Evolutionary conservation across 257 asterid genomes (phyloP).

Genomic region (Forsythia suspensa): DNA sequence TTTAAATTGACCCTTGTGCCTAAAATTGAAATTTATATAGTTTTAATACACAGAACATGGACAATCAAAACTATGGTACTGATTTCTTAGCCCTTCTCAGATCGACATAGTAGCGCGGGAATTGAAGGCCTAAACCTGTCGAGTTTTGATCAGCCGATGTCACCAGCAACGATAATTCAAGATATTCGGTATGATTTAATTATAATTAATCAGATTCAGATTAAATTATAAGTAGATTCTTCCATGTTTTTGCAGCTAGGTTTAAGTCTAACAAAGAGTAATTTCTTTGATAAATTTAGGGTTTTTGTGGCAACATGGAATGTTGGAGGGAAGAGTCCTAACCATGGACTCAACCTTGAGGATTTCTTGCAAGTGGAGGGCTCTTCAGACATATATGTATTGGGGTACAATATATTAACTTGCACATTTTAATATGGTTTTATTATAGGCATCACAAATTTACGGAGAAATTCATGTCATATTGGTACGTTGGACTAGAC

Average conservation of each 20-base stretch:
- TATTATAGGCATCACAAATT: neutral
- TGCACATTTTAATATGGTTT: neutral
- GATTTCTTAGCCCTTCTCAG: constrained; percentile 48
- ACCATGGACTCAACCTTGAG: constrained; percentile 70
- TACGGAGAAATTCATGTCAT: neutral
- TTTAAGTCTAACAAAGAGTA: neutral
- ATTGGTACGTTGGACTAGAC: no score
- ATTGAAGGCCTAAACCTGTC: constrained; percentile 64
- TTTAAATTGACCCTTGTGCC: constrained; percentile 11
- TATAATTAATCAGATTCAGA: neutral
- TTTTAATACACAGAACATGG: constrained; percentile 3
- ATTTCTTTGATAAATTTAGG: constrained; percentile 36
- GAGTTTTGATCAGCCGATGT: constrained; percentile 46
- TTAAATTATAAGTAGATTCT: constrained; percentile 5
- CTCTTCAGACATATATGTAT: constrained; percentile 76
- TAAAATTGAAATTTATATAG: constrained; percentile 13
- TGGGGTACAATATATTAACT: constrained; percentile 53
- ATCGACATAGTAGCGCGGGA: constrained; percentile 49
- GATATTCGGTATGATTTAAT: constrained; percentile 54
- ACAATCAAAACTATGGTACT: constrained; percentile 13
- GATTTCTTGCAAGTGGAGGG: constrained; percentile 92
- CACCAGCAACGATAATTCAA: constrained; percentile 47
- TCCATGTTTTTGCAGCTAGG: neutral
- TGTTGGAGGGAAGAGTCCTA: constrained; percentile 87
- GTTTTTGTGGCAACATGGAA: constrained; percentile 92